Evolutionary conservation across 768 basidiomycete genomes (phyloP).

Genomic region (Hydnomerulius pinastri): DNA sequence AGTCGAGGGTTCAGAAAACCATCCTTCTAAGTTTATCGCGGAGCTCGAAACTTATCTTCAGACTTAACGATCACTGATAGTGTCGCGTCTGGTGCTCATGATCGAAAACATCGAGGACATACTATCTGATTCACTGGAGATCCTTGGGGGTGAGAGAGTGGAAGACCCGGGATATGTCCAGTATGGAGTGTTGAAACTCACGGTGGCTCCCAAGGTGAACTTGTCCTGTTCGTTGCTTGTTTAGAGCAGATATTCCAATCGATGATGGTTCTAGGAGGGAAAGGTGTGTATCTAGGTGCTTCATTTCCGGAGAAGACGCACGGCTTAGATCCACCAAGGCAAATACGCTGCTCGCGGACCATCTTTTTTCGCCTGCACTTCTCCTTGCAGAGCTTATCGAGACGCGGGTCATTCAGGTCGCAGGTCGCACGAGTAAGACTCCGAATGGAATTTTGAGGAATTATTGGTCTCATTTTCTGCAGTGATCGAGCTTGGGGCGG

Average conservation of each 20-base stretch:
- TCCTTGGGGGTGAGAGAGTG: conserved; percentile 48
- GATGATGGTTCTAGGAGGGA: conserved; percentile 46
- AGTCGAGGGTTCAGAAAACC: too few relatives aligned
- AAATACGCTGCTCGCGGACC: conserved; percentile 71
- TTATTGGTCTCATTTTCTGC: not conserved
- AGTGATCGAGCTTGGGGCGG: conserved; percentile 77
- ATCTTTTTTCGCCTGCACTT: conserved; percentile 70
- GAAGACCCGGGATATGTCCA: conserved; percentile 45
- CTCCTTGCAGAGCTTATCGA: conserved; percentile 70
- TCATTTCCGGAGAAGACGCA: too few relatives aligned
- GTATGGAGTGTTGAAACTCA: conserved; percentile 57
- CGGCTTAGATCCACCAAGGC: conserved; percentile 44
- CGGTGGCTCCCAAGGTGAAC: conserved; percentile 59
- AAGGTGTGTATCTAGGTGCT: conserved; percentile 44
- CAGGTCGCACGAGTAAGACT: conserved; percentile 42
- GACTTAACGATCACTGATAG: not conserved
- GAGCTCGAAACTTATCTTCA: conserved; percentile 18
- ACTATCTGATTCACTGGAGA: conserved; percentile 50
- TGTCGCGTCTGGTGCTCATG: conserved; percentile 7
- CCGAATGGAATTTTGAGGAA: not conserved
- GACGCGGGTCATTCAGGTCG: conserved; percentile 46
- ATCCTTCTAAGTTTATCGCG: too few relatives aligned
- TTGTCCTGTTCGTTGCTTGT: conserved; percentile 1
- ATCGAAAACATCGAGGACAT: conserved; percentile 45
- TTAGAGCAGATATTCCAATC: not conserved